Percentiles rank a stretch among this genome's conserved stretches.
phyloP scores from a whole-genome alignment of 176 grass and related monocot genomes.

The Phragmites australis region DNA sequence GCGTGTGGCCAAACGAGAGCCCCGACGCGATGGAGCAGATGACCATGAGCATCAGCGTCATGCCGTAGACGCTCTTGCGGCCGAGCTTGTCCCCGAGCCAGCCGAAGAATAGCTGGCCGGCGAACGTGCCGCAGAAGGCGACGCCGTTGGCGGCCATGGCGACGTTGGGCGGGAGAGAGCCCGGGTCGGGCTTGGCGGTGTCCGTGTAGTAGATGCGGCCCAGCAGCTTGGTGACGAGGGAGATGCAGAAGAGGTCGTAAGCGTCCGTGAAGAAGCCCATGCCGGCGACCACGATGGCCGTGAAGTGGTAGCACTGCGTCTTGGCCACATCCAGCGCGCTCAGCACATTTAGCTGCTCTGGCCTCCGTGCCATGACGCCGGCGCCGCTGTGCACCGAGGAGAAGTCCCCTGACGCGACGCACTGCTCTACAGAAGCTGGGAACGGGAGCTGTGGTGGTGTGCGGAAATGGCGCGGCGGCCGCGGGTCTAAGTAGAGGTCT shows the following conservation, averaged over 20 bases:
- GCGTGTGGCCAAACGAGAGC: conserved; percentile 53
- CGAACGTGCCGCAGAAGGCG: conserved; percentile 63
- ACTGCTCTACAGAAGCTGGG: too few species aligned
- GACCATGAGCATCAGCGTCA: conserved; percentile 64
- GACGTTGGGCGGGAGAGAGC: conserved; percentile 52
- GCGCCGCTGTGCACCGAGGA: too few species aligned
- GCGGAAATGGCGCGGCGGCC: background rate
- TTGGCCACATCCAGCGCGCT: conserved; percentile 67
- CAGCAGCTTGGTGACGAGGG: conserved; percentile 67
- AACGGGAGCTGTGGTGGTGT: background rate
- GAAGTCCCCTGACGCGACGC: too few species aligned
- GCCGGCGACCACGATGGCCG: conserved; percentile 78
- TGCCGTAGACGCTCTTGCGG: conserved; percentile 68
- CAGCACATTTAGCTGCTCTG: conserved; percentile 45
- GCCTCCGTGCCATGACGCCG: conserved; percentile 31
- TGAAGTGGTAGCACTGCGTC: conserved; percentile 86
- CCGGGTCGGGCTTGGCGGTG: conserved; percentile 13
- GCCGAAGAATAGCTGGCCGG: conserved; percentile 71
- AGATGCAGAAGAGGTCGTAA: conserved; percentile 92
- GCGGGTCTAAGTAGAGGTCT: background rate
- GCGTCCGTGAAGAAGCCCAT: conserved; percentile 97
- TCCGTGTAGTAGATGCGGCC: conserved; percentile 74
- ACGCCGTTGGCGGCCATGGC: conserved; percentile 58
- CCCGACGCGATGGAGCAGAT: conserved; percentile 62
- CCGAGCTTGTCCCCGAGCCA: conserved; percentile 80